A percentile compares a stretch with the other conserved stretches of the same genome.
phyloP scores from a whole-genome alignment of 2,329 filamentous ascomycete genomes.

The Fusarium torreyae region DNA sequence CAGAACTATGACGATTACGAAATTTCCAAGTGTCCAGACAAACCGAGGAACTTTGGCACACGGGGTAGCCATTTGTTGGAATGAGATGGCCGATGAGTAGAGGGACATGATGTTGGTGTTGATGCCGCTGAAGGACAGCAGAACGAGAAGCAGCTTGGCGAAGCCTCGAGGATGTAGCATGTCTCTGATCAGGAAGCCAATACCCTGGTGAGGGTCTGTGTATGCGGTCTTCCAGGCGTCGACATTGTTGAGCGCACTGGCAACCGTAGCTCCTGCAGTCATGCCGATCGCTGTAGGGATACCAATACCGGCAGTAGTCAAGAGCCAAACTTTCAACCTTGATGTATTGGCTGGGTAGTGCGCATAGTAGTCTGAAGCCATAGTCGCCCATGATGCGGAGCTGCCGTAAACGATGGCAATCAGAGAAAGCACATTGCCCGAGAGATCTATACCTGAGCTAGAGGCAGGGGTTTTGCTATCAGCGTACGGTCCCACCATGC shows the following conservation, averaged over 20 bases:
- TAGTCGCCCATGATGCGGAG: slow-evolving; percentile 16
- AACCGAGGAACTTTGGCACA: slow-evolving; percentile 14
- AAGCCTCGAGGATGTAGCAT: slow-evolving; percentile 16
- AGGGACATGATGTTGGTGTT: slow-evolving; percentile 25
- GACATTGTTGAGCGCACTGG: slow-evolving; percentile 17
- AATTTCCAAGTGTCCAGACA: slow-evolving; percentile 17
- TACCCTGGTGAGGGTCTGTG: slow-evolving; percentile 6
- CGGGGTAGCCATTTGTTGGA: slow-evolving; percentile 13
- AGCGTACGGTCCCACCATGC: slow-evolving; percentile 17
- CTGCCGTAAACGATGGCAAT: slow-evolving; percentile 13
- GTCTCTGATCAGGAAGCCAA: slow-evolving; percentile 17
- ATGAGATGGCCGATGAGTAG: slow-evolving; percentile 16
- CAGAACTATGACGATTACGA: slow-evolving; percentile 7
- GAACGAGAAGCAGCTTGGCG: slow-evolving; percentile 9
- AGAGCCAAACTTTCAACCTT: slow-evolving; percentile 7
- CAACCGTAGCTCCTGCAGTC: slow-evolving; percentile 16
- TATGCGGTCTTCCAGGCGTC: neutral
- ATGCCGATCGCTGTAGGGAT: slow-evolving; percentile 16
- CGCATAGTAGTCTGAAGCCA: slow-evolving; percentile 22
- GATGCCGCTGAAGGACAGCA: slow-evolving; percentile 14
- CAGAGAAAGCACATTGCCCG: slow-evolving; percentile 13
- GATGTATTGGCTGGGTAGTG: slow-evolving; percentile 10
- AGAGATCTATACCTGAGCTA: slow-evolving; percentile 10
- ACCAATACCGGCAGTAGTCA: slow-evolving; percentile 12
- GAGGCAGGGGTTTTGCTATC: slow-evolving; percentile 12